Base-by-base conservation (phyloP, 169 alveolate species). In the Cryptosporidium sp. region DNA sequence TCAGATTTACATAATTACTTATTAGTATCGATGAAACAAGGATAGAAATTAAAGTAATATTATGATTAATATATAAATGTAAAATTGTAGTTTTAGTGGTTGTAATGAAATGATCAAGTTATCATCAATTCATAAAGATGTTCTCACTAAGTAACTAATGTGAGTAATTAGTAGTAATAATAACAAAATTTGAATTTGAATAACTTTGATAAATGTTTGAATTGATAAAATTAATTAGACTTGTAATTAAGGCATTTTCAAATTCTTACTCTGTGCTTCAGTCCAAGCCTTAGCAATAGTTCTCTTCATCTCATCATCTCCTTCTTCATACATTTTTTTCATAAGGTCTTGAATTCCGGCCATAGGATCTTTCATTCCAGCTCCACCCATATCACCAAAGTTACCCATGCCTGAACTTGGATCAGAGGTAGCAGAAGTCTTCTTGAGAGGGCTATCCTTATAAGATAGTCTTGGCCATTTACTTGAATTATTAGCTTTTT, bases 251-350 rank as follows among this genome's bases (percentile, higher is more conserved):
- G 72, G 72, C 72, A 65, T 62, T 21, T 65, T 80, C 65, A 80
- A 14, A 29, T 61, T 80, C 51, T 91, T 91, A 33, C 75, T 70
- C 26, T 91, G 87, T 3, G 96, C 95, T 70, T 94, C 95, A 9
- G 96, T 91, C 98, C 98, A 96, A 52, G 98, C 98, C 89, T 96
- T 97, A n/a, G 98, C 98, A 51, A 96, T 96, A 58, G 98, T 96
- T 70, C 97, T 92, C 84, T 96, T 96, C 98, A 96, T 96, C 37
- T 96, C 97, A 65, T 96, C 98, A 84, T 96, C 98, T 1, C 98
- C 98, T 80, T 84, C 85, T 56, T 93, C 93, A 86, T 94, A 94
- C 85, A 94, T 89, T 26, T 92, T 91, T 65, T 91, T 92, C 96
- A 94, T 94, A 92, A 92, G 92, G 33, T 92, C 84, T 93, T 92